Base-by-base conservation (phyloP, 1,284 basidiomycete genomes). In the Cystobasidiaceae sp. region DNA sequence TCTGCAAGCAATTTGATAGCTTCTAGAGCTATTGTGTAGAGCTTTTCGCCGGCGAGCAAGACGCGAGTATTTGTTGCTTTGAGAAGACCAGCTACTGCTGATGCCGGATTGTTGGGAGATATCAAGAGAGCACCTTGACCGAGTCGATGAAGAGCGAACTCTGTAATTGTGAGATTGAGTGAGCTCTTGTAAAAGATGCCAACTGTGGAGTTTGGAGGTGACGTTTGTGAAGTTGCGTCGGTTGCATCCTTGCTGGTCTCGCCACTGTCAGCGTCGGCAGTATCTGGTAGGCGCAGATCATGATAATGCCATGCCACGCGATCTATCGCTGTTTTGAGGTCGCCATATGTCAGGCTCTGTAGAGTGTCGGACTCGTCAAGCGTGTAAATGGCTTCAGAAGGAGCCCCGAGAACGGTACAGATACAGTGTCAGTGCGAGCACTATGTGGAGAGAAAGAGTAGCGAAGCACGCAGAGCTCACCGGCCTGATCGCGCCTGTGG, bases 1-100 rank as follows among this genome's bases (percentile, higher is more conserved):
- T 19, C 15, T 15, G 37, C 34, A 30, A 67, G 60, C 4, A 27
- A 1, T 9, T 28, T n/a, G 0, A 48, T 39, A 21, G 60, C 54
- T 13, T 43, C 23, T 0, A 43, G 41, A 5, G 41, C 19, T 1
- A 34, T 27, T n/a, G 21, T 7, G 43, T 61, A 63, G 2, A 28
- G 5, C 13, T 60, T 55, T 8, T 48, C 58, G 7, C 46, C 80
- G 59, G 51, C 51, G 39, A 84, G 79, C 23, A 85, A 68, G 66
- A 80, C 78, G 0, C 76, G 75, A 0, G 81, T 75, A 11, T 79
- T 74, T 0, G 83, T 85, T n/a, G 78, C 71, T 37, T 79, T 79
- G 71, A 81, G 77, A 46, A 86, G 75, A 71, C 85, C 83, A 0
- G 82, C 82, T 27, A 83, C 79, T 1, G 83, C 83, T 0, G 82